Evolutionary conservation across 2,329 filamentous ascomycete genomes (phyloP).

Genomic region (Magnaporthiopsis poae): DNA sequence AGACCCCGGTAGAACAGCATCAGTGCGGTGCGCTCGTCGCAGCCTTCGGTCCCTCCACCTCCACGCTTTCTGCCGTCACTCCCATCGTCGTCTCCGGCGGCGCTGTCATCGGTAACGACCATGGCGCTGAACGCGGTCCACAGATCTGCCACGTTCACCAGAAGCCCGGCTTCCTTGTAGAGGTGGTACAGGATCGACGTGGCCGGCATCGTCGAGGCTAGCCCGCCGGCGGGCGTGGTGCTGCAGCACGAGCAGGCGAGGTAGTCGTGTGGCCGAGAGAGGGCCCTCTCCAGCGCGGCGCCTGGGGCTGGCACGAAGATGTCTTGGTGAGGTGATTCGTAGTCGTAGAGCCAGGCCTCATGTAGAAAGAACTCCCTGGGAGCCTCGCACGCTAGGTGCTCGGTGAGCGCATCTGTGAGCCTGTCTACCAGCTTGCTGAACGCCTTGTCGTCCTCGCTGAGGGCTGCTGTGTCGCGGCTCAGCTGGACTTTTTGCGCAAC

Average conservation of each 20-base stretch:
- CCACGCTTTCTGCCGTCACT: constrained; percentile 22
- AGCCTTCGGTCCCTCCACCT: neutral
- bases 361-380: constrained; percentile 45
- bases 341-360: constrained; percentile 69
- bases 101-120: constrained; percentile 34
- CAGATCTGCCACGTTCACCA: constrained; percentile 71
- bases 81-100: constrained; percentile 33
- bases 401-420: constrained; percentile 40
- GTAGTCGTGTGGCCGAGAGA: constrained; percentile 67
- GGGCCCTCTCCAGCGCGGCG: constrained; percentile 58
- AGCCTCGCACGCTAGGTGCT: constrained; percentile 24
- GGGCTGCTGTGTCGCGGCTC: constrained; percentile 60
- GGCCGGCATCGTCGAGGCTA: constrained; percentile 54
- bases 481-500: constrained; percentile 74
- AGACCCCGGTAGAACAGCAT: constrained; percentile 76
- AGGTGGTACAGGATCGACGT: constrained; percentile 69
- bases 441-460: constrained; percentile 60
- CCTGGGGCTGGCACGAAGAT: constrained; percentile 68
- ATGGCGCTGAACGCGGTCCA: constrained; percentile 67
- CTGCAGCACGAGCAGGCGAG: constrained; percentile 65
- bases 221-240: constrained; percentile 31
- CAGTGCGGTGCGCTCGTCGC: constrained; percentile 43
- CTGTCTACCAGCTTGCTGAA: constrained; percentile 58
- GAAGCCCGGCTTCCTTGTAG: constrained; percentile 64
- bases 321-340: constrained; percentile 57